These are phyloP conservation scores for Austroboletus novae-zelandiae DNA, from an alignment of 1,284 basidiomycete species.

Conservation along the genomic window DNA sequence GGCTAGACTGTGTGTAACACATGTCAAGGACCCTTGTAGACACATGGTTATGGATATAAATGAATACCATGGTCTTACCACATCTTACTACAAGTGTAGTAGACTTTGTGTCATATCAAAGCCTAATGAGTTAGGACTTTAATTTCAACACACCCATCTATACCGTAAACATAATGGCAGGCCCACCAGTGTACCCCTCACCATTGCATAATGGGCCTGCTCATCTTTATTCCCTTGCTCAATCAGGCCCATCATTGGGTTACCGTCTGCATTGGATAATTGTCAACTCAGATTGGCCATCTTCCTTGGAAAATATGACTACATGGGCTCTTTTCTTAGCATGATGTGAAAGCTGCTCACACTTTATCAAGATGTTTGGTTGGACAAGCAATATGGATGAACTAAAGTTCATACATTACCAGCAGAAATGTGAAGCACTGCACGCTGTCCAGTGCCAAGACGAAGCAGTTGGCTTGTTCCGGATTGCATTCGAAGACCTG, in stretches of 20 bases:
- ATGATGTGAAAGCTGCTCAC: background rate
- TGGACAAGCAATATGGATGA: background rate
- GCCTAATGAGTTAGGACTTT: too few species aligned
- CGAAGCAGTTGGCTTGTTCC: background rate
- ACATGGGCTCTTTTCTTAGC: background rate
- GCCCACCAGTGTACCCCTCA: too few species aligned
- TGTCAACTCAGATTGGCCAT: background rate
- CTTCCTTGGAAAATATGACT: too few species aligned
- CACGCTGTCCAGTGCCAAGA: background rate
- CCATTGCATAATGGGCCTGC: too few species aligned
- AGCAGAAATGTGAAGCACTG: background rate
- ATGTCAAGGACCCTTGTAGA: too few species aligned
- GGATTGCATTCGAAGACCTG: background rate
- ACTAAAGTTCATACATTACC: background rate
- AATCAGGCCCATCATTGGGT: background rate
- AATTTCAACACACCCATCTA: too few species aligned
- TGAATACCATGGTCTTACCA: too few species aligned
- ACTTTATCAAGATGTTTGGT: background rate
- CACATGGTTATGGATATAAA: too few species aligned
- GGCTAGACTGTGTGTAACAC: too few species aligned
- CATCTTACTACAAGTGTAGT: too few species aligned
- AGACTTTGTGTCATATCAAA: too few species aligned
- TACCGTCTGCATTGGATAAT: background rate
- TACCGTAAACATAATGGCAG: too few species aligned
- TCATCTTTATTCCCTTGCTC: background rate